These are phyloP conservation scores for Paratinospora sagittata DNA, from an alignment of 164 flowering plant species.

Conservation along the genomic window DNA sequence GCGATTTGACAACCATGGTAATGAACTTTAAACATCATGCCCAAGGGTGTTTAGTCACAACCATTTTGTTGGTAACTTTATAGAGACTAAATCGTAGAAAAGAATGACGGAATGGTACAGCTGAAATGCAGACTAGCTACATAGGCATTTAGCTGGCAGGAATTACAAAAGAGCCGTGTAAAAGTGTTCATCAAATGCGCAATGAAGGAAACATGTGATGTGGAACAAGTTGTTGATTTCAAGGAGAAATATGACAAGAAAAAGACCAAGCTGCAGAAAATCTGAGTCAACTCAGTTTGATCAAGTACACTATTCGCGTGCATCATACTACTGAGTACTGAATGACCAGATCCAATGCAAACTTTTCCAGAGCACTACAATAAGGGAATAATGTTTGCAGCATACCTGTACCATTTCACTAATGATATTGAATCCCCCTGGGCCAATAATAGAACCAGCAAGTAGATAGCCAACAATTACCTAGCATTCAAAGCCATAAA, in stretches of 20 bases:
- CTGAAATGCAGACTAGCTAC: neutral
- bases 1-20: too few relatives aligned
- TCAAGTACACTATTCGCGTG: too few relatives aligned
- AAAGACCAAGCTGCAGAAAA: too few relatives aligned
- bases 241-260: too few relatives aligned
- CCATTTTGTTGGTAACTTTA: too few relatives aligned
- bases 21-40: too few relatives aligned
- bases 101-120: neutral
- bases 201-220: neutral
- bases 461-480: conserved; percentile 89
- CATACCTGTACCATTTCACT: conserved; percentile 94
- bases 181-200: neutral
- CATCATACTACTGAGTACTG: neutral
- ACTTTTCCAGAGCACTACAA: neutral
- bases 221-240: too few relatives aligned
- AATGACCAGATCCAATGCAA: neutral
- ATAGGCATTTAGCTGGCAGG: neutral
- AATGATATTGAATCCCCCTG: conserved; percentile 84
- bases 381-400: neutral
- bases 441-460: conserved; percentile 92
- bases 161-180: neutral
- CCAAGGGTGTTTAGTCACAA: too few relatives aligned
- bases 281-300: too few relatives aligned
- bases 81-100: too few relatives aligned
- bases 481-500: conserved; percentile 26